Conservation (phyloP, 2,329 filamentous ascomycete genomes). For the Coniochaeta ligniaria region DNA sequence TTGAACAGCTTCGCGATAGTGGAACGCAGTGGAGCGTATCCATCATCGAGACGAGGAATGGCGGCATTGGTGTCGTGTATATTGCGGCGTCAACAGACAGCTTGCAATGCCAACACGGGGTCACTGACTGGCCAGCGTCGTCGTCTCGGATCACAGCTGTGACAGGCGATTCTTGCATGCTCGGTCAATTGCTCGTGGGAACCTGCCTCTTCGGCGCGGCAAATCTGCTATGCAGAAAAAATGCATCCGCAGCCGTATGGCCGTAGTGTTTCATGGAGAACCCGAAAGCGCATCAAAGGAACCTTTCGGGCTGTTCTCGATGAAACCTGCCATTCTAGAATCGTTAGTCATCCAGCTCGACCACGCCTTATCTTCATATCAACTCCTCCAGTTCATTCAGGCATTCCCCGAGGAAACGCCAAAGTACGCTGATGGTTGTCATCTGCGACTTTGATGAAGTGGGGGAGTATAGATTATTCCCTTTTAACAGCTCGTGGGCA, state of each 20-base stretch:
- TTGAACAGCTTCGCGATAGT: neutral
- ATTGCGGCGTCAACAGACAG: neutral
- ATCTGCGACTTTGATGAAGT: neutral
- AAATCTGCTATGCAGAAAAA: neutral
- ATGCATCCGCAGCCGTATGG: neutral
- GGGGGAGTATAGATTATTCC: neutral
- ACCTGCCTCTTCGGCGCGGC: neutral
- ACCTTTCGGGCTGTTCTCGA: neutral
- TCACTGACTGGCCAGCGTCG: neutral
- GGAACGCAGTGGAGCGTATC: neutral
- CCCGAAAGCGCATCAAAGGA: neutral
- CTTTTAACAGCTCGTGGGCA: neutral
- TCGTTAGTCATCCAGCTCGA: neutral
- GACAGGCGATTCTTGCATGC: neutral
- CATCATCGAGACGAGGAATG: neutral
- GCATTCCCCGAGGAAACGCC: too few species aligned
- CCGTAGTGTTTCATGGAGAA: neutral
- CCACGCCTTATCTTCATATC: neutral
- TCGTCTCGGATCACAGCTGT: neutral
- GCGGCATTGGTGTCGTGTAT: neutral
- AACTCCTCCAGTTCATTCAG: neutral
- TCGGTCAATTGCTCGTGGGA: neutral
- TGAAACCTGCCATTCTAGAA: neutral
- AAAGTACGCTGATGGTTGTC: neutral
- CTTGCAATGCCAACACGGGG: neutral